These are phyloP conservation scores for Solanum aculeatissimum DNA, from an alignment of 305 asterid genomes.

Conservation along the genomic window DNA sequence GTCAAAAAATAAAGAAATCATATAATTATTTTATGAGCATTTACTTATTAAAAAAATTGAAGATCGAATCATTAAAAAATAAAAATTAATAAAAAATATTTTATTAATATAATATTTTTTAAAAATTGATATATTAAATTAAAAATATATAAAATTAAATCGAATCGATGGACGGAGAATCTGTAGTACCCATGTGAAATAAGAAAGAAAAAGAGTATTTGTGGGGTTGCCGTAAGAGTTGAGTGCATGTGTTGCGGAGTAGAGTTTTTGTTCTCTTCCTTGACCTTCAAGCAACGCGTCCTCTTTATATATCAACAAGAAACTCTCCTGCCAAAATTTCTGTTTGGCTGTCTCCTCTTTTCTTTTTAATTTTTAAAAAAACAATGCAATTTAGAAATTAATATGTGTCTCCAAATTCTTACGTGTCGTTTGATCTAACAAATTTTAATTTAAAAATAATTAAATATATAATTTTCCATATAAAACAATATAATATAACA, in stretches of 20 bases:
- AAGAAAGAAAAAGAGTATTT: fast-evolving
- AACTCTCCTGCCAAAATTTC: background rate
- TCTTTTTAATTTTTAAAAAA: background rate
- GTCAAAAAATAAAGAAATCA: too few relatives aligned
- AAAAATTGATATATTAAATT: too few relatives aligned
- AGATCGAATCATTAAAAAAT: too few relatives aligned
- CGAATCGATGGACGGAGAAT: too few relatives aligned
- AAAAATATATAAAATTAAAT: too few relatives aligned
- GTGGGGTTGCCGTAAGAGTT: background rate
- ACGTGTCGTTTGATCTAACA: background rate
- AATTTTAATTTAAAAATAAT: background rate
- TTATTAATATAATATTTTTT: too few relatives aligned
- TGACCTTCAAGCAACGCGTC: constrained; percentile 7
- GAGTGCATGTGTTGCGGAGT: background rate
- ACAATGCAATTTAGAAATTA: background rate
- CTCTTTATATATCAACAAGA: background rate
- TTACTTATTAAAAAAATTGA: too few relatives aligned
- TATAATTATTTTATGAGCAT: too few relatives aligned
- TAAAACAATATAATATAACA: background rate
- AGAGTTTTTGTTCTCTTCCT: background rate
- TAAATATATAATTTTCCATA: background rate
- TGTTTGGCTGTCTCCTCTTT: background rate
- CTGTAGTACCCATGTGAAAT: background rate
- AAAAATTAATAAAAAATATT: too few relatives aligned
- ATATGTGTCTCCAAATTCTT: background rate